phyloP scores from a whole-genome alignment of 257 asterid genomes.

The Coffea canephora region DNA sequence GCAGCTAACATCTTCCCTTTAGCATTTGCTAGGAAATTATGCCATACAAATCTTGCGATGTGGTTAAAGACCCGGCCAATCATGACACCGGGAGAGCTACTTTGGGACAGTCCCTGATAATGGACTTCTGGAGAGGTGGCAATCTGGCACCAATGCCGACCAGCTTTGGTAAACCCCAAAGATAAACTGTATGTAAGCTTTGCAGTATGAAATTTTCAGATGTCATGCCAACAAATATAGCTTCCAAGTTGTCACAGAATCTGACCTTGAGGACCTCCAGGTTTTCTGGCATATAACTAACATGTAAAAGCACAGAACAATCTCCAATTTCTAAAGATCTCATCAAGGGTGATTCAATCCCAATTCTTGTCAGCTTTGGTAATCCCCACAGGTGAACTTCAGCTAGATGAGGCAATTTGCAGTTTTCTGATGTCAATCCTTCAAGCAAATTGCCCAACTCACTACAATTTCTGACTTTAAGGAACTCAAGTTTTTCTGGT shows the following conservation, averaged over 20 bases:
- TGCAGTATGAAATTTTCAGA: background rate
- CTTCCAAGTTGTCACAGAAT: background rate
- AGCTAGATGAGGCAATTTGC: background rate
- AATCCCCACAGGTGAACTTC: background rate
- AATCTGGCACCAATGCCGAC: background rate
- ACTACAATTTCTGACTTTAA: background rate
- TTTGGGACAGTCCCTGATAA: too few species aligned
- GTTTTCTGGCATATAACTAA: too few species aligned
- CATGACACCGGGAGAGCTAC: too few species aligned
- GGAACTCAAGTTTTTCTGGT: background rate
- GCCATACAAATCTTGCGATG: too few species aligned
- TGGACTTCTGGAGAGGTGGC: background rate
- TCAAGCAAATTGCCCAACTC: background rate
- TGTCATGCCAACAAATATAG: background rate
- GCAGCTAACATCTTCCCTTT: background rate
- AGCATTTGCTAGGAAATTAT: background rate
- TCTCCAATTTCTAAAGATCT: too few species aligned
- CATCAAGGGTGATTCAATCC: too few species aligned
- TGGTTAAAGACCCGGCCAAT: too few species aligned
- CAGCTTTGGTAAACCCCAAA: slow-evolving; percentile 4
- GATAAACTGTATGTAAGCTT: background rate
- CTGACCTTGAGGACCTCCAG: background rate
- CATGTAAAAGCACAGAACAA: too few species aligned
- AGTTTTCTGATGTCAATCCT: background rate
- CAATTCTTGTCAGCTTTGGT: background rate